Conservation (phyloP, 2,329 filamentous ascomycete species). For the Blastomyces percursus region DNA sequence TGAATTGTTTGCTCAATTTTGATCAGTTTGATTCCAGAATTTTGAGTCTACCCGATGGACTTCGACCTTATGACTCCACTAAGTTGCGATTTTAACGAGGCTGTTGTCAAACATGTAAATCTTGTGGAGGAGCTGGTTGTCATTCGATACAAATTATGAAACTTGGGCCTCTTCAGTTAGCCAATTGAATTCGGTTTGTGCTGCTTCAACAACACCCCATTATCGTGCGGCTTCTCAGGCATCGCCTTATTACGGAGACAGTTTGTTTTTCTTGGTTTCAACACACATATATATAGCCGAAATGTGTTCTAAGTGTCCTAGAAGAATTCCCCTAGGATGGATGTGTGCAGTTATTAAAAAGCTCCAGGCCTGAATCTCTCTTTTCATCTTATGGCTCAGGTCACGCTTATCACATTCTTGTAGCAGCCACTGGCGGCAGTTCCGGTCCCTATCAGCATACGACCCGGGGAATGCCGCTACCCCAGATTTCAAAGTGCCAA, state of each 20-base stretch:
- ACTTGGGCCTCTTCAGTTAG: neutral
- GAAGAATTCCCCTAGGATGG: neutral
- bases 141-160: slow-evolving; percentile 2
- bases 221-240: neutral
- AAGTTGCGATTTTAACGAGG: slow-evolving; percentile 2
- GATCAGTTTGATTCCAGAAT: neutral
- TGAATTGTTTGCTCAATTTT: slow-evolving; percentile 3
- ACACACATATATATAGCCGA: neutral
- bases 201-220: neutral
- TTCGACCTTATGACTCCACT: neutral
- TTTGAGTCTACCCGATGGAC: neutral
- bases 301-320: slow-evolving; percentile 3
- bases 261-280: neutral
- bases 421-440: neutral
- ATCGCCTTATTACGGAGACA: neutral
- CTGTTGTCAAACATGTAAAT: slow-evolving; percentile 2
- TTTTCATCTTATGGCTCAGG: slow-evolving; percentile 3
- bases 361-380: neutral
- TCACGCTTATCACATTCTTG: no score
- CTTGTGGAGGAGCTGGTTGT: slow-evolving; percentile 3
- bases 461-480: neutral
- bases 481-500: no score
- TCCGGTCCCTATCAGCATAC: neutral
- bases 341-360: slow-evolving; percentile 4
- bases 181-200: neutral